Base-by-base conservation (phyloP, 2,329 filamentous ascomycete genomes). In the Aspergillus floridensis region DNA sequence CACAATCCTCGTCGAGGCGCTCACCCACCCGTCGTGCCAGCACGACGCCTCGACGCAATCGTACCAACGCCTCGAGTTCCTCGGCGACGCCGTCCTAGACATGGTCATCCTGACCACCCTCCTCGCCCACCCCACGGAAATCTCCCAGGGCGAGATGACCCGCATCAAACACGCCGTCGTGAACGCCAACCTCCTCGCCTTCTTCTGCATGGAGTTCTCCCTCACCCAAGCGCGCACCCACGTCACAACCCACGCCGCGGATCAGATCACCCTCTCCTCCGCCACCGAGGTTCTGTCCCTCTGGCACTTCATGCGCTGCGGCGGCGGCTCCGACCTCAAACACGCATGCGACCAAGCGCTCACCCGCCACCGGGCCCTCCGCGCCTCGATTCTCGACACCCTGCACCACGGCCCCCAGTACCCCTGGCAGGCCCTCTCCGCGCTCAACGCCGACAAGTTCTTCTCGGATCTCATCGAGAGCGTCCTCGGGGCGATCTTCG, bases 21-120 rank as follows among this genome's bases (percentile, higher is more conserved):
- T 93, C 53, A 96, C 92, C 0, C 93, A 97, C 69, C 79, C 86
- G 0, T 93, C 90, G 0, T 82, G 80, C 53, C 79, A 79, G 31
- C 74, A 77, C 16, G 78, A 82, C 4, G 79, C 79, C 2, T 80
- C 76, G 22, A 82, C 86, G 12, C 73, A 76, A 38, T 84, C 82
- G 0, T 87, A 87, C 67, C 90, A 97, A 65, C 85, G 92, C 0
- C 82, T 97, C 1, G 93, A 97, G 70, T 96, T 95, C 68, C 78
- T 97, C 0, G 93, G 93, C 1, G 93, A 98, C 66, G 85, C 92
- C 0, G 80, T 97, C 2, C 84, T 98, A 0, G 93, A 98, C 74
- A 84, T 87, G 66, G 79, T 96, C 57, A 79, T 97, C 52, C 86
- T 91, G 7, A 70, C 72, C 11, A 64, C 86, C 0, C 63, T 74